Percentiles rank a stretch among this genome's conserved stretches.
Evolutionary conservation across 2,329 filamentous ascomycete species (phyloP).

Genomic region (Trichophyton verrucosum): DNA sequence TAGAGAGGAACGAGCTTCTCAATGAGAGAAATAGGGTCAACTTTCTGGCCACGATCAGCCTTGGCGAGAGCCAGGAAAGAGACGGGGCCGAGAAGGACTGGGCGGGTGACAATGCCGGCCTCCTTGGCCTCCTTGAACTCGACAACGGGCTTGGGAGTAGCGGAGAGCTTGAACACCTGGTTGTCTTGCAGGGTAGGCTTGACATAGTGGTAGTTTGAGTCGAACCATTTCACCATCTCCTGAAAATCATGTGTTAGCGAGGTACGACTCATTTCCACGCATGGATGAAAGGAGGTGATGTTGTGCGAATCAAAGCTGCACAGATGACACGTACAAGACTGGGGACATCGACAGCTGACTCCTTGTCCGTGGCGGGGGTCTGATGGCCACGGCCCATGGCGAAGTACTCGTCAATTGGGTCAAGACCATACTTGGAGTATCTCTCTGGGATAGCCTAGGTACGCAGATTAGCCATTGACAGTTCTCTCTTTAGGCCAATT

Average conservation of each 20-base stretch:
- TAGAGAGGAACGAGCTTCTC: constrained; percentile 91
- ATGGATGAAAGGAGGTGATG: background rate
- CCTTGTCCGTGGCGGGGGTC: constrained; percentile 50
- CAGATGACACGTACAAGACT: constrained; percentile 45
- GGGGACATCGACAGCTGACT: constrained; percentile 65
- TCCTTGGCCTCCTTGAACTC: constrained; percentile 98
- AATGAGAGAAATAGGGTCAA: constrained; percentile 87
- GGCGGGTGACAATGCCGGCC: constrained; percentile 82
- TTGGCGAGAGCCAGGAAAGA: constrained; percentile 97
- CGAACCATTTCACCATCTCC: constrained; percentile 99
- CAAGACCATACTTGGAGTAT: constrained; percentile 80
- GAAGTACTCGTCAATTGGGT: constrained; percentile 92
- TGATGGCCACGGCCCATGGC: constrained; percentile 99
- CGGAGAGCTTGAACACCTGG: constrained; percentile 84
- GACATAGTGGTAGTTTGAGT: constrained; percentile 99
- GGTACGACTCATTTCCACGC: background rate
- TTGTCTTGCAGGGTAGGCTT: constrained; percentile 96
- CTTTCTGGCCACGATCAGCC: constrained; percentile 87
- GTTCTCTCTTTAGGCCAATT: no score
- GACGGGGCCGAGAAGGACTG: constrained; percentile 88
- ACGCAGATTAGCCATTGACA: background rate
- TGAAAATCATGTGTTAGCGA: constrained; percentile 23
- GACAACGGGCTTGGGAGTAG: constrained; percentile 80
- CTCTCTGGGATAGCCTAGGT: constrained; percentile 73
- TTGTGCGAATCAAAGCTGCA: no score